Base-by-base conservation (phyloP, 2,329 filamentous ascomycete species). In the Capronia epimyces region DNA sequence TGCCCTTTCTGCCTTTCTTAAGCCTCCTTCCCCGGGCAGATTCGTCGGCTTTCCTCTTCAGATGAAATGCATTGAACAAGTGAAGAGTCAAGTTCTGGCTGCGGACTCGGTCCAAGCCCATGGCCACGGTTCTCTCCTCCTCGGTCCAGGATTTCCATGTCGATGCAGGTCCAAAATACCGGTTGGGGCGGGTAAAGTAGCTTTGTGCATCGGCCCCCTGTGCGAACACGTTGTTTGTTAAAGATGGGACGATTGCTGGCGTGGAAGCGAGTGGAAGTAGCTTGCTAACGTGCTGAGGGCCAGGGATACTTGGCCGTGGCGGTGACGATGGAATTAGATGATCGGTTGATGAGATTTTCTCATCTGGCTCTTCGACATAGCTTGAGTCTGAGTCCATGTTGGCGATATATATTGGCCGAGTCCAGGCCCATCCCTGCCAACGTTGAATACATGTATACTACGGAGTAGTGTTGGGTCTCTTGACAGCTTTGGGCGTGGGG, bases 121-220 rank as follows among this genome's bases (percentile, higher is more conserved):
- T 71, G 51, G 78, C 78, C 1, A 87, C 75, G 6, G 76, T 74
- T 50, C 90, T 79, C 68, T 97, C 93, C 67, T 93, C 86, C 55
- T 86, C 82, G 13, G 87, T 94, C 86, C 95, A 93, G 67, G 91
- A 87, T 55, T 79, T 76, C 88, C 89, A 95, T 58, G 83, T 84
- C 27, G 77, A 78, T 13, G 77, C 68, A 1, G 77, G 69, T 1
- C 89, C 87, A n/a, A 67, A 72, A 75, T 86, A 94, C 53, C 81
- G 82, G 64, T 93, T 93, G 8, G 83, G 83, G 1, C 85, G 78
- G 3, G 54, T 57, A 43, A 57, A 59, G 37, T 59, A 60, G 2
- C 49, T 59, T 25, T 55, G 18, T n/a, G 46, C 36, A 34, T 55
- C 43, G 27, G 50, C 42, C 20, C 49, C 49, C 34, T 55, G 51